Evolutionary conservation across 345 rosid genomes (phyloP).

Genomic region (Luvunga scandens): DNA sequence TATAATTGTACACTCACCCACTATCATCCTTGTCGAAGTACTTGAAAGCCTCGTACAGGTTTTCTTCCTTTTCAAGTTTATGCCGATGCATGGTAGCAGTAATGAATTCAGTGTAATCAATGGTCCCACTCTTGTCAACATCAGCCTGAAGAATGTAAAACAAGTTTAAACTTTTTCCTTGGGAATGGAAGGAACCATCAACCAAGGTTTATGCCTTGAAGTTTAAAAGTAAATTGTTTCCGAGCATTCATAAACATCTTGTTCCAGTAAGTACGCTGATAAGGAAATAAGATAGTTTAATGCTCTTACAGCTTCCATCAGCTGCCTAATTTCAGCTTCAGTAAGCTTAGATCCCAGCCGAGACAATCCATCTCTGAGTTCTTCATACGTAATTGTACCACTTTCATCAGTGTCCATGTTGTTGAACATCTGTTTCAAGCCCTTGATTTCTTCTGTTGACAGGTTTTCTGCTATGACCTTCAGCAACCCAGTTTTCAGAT

Average conservation of each 20-base stretch:
- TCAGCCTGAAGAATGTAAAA: constrained; percentile 61
- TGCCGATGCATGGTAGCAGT: constrained; percentile 88
- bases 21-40: constrained; percentile 76
- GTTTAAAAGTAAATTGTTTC: constrained; percentile 3
- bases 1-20: constrained; percentile 47
- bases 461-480: constrained; percentile 86
- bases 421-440: constrained; percentile 72
- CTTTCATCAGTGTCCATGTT: constrained; percentile 90
- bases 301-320: constrained; percentile 90
- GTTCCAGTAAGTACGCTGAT: background rate
- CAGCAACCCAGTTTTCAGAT: constrained; percentile 8
- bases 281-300: background rate
- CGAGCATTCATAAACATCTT: background rate
- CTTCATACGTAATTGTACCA: constrained; percentile 81
- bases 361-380: constrained; percentile 64
- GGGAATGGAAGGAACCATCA: background rate
- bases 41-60: constrained; percentile 63
- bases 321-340: constrained; percentile 73
- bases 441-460: constrained; percentile 82
- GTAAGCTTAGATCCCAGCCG: constrained; percentile 78
- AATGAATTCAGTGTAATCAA: constrained; percentile 85
- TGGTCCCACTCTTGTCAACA: constrained; percentile 77
- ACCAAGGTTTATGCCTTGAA: background rate
- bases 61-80: constrained; percentile 79
- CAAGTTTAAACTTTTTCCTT: background rate